These are phyloP conservation scores for Aspergillus asperescens DNA, from an alignment of 495 filamentous ascomycete species.

Conservation along the genomic window DNA sequence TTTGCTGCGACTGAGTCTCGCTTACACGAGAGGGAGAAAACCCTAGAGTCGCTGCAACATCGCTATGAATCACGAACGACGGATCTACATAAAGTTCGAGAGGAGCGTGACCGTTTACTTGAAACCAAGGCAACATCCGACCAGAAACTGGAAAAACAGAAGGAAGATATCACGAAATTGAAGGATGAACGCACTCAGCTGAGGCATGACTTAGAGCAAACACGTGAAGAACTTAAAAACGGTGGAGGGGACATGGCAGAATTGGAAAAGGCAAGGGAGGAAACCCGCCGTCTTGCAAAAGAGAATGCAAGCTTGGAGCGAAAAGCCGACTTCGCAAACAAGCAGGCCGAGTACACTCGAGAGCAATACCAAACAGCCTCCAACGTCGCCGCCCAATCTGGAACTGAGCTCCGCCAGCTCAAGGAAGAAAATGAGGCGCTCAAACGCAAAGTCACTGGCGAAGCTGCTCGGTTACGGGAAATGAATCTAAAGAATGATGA, in stretches of 20 bases:
- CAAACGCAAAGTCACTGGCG: slow-evolving; percentile 45
- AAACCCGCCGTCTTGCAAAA: slow-evolving; percentile 37
- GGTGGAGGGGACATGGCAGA: slow-evolving; percentile 49
- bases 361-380: slow-evolving; percentile 61
- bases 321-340: slow-evolving; percentile 48
- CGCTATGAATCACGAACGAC: slow-evolving; percentile 41
- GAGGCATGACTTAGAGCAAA: slow-evolving; percentile 44
- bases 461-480: slow-evolving; percentile 47
- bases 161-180: slow-evolving; percentile 40
- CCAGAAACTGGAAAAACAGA: slow-evolving; percentile 35
- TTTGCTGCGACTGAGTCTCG: slow-evolving; percentile 21
- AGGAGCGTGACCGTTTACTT: slow-evolving; percentile 29
- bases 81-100: slow-evolving; percentile 34
- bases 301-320: slow-evolving; percentile 42
- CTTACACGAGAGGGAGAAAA: slow-evolving; percentile 26
- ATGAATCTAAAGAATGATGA: slow-evolving; percentile 43
- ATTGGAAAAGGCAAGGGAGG: slow-evolving; percentile 42
- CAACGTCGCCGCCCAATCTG: slow-evolving; percentile 45
- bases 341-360: slow-evolving; percentile 54
- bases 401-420: slow-evolving; percentile 47
- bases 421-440: slow-evolving; percentile 43
- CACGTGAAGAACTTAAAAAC: slow-evolving; percentile 41
- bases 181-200: slow-evolving; percentile 47
- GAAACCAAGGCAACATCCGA: slow-evolving; percentile 25
- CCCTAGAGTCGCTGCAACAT: slow-evolving; percentile 33